Base-by-base conservation (phyloP, 306 rosid genomes). In the Gleditsia sinensis region DNA sequence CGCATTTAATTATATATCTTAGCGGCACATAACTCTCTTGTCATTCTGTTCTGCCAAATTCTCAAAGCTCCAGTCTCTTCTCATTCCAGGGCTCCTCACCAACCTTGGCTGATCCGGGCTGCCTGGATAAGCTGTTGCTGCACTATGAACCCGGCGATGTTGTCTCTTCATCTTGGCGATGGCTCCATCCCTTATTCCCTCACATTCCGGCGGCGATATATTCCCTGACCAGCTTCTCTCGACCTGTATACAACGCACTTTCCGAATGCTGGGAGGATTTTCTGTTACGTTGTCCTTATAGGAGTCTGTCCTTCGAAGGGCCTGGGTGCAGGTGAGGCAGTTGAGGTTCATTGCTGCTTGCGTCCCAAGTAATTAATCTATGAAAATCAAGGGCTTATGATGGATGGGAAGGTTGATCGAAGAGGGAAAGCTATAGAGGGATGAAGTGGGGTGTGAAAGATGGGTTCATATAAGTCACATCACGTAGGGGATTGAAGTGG, bases 31-130 rank as follows among this genome's bases (percentile, higher is more conserved):
- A 20, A 75, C 58, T 5, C 68, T 72, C 68, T 69, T 81, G 20
- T 81, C 82, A 27, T 56, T 36, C 16, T 69, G 67, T 9, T 69
- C 79, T 57, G 72, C 33, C 69, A 89, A 65, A 72, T 92, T 63
- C 83, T 92, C 96, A 54, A 90, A 86, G 85, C 90, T 94, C 99
- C 99, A 94, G 64, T 94, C 91, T 86, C 97, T 86, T 81, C 99
- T 90, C 96, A 90, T 87, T 37, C 97, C 99, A 11, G 85, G 78
- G 82, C 99, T 83, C 75, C 97, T 62, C 17, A 81, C 66, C 86
- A 94, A 50, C 72, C 72, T 83, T 0, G 96, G 97, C 14, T 80
- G 91, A 0, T 49, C 25, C n/a, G n/a, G n/a, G 25, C 49, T 1
- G 32, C 82, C 81, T 0, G 84, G 80, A 49, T 34, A 83, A 2